Base-by-base conservation (phyloP, 495 filamentous ascomycete species). In the Aspergillus coremiiformis region DNA sequence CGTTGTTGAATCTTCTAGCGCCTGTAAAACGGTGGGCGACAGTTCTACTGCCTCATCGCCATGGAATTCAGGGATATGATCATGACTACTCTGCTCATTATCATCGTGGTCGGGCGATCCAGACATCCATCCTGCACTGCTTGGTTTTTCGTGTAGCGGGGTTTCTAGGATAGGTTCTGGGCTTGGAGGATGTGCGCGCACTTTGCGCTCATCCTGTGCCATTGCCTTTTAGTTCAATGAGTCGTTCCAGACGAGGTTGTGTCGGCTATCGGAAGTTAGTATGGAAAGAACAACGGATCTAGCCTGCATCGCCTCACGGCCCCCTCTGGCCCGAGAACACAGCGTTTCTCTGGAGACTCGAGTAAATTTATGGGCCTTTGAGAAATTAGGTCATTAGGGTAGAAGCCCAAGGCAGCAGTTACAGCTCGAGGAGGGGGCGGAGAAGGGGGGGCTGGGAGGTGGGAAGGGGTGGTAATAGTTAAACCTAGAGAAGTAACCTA, bases 151-250 rank as follows among this genome's bases (percentile, higher is more conserved):
- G 32, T 51, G 53, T 37, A 60, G 35, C 17, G 46, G 56, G 24
- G 55, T 42, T 17, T 55, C 51, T 9, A 53, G 39, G 22, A 30
- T 27, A 22, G 51, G 39, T 20, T 45, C 45, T 21, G 49, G 27
- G 15, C 51, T 51, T 48, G 54, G 60, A 49, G 55, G 47, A 37
- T 52, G 52, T 33, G 51, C 23, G 27, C 24, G 47, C 20, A 49
- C 53, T 33, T 57, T 56, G 51, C 56, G 54, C 56, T 53, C 66
- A 69, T 66, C 61, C 37, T 64, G 64, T 48, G 66, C 63, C 66
- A 69, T 69, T 59, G 54, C 66, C 62, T 58, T 54, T 47, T 43
- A 55, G 55, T 58, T 55, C 58, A 63, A 55, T 47, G 47, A 44
- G 44, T 33, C 49, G 57, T 51, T 49, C 51, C 51, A 51, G 47